Evolutionary conservation across 2,329 filamentous ascomycete genomes (phyloP), one percentile per base, ranked within the genome.

Genomic region (Trematosphaeria pertusa): DNA sequence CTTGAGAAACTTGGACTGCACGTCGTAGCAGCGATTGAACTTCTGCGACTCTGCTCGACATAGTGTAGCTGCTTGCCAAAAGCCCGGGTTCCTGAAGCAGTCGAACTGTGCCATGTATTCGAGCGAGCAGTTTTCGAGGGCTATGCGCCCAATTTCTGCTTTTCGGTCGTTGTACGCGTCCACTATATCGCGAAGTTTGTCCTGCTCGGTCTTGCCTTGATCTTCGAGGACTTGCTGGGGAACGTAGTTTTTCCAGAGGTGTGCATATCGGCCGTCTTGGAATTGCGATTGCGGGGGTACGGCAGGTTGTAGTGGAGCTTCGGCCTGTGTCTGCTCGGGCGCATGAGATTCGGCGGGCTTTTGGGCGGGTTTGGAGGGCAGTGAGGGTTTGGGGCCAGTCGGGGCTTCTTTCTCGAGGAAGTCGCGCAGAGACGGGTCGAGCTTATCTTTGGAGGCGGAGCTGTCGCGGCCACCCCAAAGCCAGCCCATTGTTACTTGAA

Each of bases 241-340:
- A 48, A 82, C 82, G 79, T 99, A 99, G 48, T 83, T 90, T 74
- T 91, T 93, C 94, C 94, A 99, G 22, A 99, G 79, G 69, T 97
- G 83, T 45, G 92, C 91, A 73, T 89, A 89, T 49, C 87, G 83
- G 53, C 86, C 86, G 67, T 89, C 87, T 64, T 82, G 80, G 64
- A 79, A 88, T 14, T 87, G 76, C 11, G 84, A 87, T 58, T 84
- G 77, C 28, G 69, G 56, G 0, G 78, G 78, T 1, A 78, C 75
- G 24, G 65, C 48, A 9, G 75, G 71, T 42, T 64, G 52, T 19
- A 71, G 40, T 48, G 68, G 21, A 31, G 58, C 44, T 43, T 52
- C 48, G 35, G 52, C 43, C 47, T 43, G 42, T 51, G 48, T 26
- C 48, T 46, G 26, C 50, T 45, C 43, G 46, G 60, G 50, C 74